Evolutionary conservation across 805 yeast genomes (phyloP).

Genomic region (Saccharomycopsis amapae): DNA sequence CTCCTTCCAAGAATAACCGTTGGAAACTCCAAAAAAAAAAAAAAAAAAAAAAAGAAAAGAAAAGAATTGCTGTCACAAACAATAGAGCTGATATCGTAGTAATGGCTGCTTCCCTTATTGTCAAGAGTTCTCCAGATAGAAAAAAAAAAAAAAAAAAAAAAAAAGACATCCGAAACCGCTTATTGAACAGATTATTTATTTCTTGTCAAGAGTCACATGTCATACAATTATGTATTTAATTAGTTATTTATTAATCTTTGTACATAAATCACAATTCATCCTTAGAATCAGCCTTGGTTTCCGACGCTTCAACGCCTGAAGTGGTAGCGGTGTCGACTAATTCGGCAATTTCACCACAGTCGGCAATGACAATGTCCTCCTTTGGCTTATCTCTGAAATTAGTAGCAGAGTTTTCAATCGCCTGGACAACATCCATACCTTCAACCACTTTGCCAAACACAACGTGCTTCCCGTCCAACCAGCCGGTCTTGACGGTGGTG

Average conservation of each 20-base stretch:
- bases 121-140: too few relatives aligned
- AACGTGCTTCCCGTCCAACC: conserved; percentile 94
- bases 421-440: conserved; percentile 75
- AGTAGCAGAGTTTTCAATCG: conserved; percentile 70
- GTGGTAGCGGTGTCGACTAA: conserved; percentile 4
- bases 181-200: not conserved
- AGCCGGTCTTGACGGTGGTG: conserved; percentile 81
- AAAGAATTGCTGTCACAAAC: too few relatives aligned
- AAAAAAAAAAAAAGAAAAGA: not conserved
- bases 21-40: not conserved
- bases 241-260: not conserved
- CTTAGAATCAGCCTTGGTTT: not conserved
- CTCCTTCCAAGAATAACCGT: too few relatives aligned
- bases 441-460: conserved; percentile 92
- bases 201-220: too few relatives aligned
- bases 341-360: conserved; percentile 56
- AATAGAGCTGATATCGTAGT: too few relatives aligned
- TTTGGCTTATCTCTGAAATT: conserved; percentile 65
- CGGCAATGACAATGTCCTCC: conserved; percentile 54
- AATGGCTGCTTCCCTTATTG: too few relatives aligned
- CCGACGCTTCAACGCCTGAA: conserved; percentile 1
- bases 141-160: conserved; percentile 5
- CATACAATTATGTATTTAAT: too few relatives aligned
- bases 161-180: too few relatives aligned
- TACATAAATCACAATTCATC: conserved; percentile 17